Evolutionary conservation across 352 stramenopile species (phyloP).

Genomic region (Peronospora belbahrii): DNA sequence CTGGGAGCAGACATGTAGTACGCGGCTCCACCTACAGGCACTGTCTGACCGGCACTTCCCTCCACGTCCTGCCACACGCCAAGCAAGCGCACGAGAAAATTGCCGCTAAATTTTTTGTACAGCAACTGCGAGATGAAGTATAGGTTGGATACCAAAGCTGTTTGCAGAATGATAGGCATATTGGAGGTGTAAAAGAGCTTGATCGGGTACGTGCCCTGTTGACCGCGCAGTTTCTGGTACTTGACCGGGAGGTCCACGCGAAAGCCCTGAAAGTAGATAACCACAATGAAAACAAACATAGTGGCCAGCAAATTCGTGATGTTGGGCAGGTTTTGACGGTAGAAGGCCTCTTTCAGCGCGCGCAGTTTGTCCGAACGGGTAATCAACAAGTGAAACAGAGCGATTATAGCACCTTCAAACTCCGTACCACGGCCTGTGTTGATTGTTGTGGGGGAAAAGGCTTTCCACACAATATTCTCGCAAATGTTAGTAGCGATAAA

Average conservation of each 20-base stretch:
- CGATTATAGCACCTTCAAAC: constrained; percentile 99
- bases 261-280: constrained; percentile 99
- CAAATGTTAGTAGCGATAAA: constrained; percentile 99
- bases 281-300: constrained; percentile 97
- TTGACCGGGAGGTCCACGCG: constrained; percentile 89
- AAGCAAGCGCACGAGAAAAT: constrained; percentile 96
- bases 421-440: constrained; percentile 98
- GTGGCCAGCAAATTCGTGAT: constrained; percentile 98
- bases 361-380: constrained; percentile 96
- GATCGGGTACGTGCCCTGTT: constrained; percentile 99
- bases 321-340: constrained; percentile 98
- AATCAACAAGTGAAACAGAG: constrained; percentile 98
- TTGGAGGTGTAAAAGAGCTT: constrained; percentile 99
- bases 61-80: constrained; percentile 98
- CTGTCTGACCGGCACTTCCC: constrained; percentile 88
- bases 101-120: constrained; percentile 97
- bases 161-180: constrained; percentile 99
- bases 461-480: constrained; percentile 99
- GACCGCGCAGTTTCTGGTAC: constrained; percentile 98
- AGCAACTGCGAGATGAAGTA: constrained; percentile 99
- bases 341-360: constrained; percentile 97
- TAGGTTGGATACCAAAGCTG: constrained; percentile 97
- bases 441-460: constrained; percentile 98
- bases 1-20: constrained; percentile 98
- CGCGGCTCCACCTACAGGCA: constrained; percentile 93